Conservation (phyloP, 2,329 filamentous ascomycete genomes). For the Penicillium sp. region DNA sequence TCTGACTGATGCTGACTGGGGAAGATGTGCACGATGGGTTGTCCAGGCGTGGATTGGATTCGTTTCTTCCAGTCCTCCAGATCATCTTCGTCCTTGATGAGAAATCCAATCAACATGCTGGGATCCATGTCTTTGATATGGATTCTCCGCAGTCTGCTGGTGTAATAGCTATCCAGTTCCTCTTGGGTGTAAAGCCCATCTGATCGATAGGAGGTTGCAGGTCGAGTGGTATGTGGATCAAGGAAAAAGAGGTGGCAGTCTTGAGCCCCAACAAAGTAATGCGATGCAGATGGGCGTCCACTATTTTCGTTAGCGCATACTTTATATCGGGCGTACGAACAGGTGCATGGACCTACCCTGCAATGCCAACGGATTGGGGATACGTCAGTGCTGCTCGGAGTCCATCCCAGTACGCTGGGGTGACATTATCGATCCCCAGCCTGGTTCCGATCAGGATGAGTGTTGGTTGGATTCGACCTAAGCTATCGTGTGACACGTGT, state of each 20-base stretch:
- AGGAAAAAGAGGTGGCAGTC: constrained; percentile 87
- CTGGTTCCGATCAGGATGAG: constrained; percentile 85
- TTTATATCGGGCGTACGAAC: not conserved
- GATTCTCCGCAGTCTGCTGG: constrained; percentile 75
- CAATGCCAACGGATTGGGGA: constrained; percentile 91
- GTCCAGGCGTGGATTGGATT: constrained; percentile 74
- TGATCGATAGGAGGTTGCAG: constrained; percentile 64
- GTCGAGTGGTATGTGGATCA: constrained; percentile 84
- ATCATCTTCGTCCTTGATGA: constrained; percentile 78
- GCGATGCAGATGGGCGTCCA: constrained; percentile 85
- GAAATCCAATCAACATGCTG: constrained; percentile 93
- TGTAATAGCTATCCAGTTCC: constrained; percentile 83
- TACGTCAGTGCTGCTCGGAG: constrained; percentile 80
- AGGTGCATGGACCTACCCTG: constrained; percentile 62
- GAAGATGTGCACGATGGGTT: constrained; percentile 81
- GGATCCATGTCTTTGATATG: constrained; percentile 94
- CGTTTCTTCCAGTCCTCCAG: constrained; percentile 78
- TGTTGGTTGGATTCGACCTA: constrained; percentile 72
- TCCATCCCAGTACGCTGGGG: constrained; percentile 92
- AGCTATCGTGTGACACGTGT: constrained; percentile 68
- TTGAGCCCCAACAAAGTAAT: constrained; percentile 72
- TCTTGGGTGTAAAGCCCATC: constrained; percentile 60
- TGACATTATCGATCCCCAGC: constrained; percentile 90
- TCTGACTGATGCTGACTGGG: constrained; percentile 64
- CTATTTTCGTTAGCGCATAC: constrained; percentile 50